phyloP scores from a whole-genome alignment of 2,329 filamentous ascomycete genomes.

The Bipolaris oryzae region DNA sequence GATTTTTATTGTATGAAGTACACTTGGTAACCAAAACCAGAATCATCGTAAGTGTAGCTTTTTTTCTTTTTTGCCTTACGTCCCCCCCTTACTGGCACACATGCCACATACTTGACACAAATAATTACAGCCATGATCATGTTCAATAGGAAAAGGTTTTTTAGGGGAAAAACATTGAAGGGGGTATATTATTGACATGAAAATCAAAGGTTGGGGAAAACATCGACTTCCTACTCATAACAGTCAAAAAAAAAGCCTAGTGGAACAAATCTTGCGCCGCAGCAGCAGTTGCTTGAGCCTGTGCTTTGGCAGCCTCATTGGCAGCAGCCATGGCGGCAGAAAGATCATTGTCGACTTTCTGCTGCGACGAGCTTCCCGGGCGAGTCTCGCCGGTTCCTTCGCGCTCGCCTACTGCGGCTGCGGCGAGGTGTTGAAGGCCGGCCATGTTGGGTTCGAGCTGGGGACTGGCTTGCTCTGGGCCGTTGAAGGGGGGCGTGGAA shows the following conservation, averaged over 20 bases:
- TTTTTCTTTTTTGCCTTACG: too few species aligned
- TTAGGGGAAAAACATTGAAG: not conserved
- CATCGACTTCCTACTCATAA: not conserved
- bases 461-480: conserved; percentile 33
- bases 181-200: conserved; percentile 10
- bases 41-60: too few species aligned
- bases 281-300: conserved; percentile 44
- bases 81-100: too few species aligned
- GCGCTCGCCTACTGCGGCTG: conserved; percentile 47
- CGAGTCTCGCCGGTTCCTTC: conserved; percentile 26
- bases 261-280: conserved; percentile 32
- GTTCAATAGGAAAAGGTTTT: too few species aligned
- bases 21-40: too few species aligned
- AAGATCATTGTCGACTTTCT: conserved; percentile 42
- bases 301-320: conserved; percentile 25
- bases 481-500: conserved; percentile 25
- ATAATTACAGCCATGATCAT: too few species aligned
- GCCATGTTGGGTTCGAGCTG: conserved; percentile 46
- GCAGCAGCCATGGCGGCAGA: conserved; percentile 46
- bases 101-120: too few species aligned
- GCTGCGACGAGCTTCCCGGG: conserved; percentile 21
- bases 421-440: conserved; percentile 47
- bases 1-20: too few species aligned
- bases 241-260: not conserved
- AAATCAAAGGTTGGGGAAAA: not conserved